Evolutionary conservation across 331 rosid genomes (phyloP), one percentile per base, ranked within the genome.

Genomic region (Saraca asoca): DNA sequence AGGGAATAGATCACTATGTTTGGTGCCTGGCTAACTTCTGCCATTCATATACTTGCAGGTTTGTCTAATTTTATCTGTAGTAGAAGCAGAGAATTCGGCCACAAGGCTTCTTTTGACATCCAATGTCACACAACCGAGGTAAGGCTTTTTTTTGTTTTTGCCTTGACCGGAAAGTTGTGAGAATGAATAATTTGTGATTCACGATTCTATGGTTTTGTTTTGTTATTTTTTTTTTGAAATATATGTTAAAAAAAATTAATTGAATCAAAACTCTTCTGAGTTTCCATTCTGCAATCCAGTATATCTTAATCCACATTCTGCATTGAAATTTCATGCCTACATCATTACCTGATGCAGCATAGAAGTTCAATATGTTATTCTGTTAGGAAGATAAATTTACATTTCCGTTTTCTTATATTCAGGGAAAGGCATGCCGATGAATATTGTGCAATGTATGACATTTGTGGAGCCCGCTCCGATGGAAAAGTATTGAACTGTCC

Each of bases 401-500:
- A 34, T 11, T 60, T 63, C 19, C 12, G 5, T 62, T 41, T 57
- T 39, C 6, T 66, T 34, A 45, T 72, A 42, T 45, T 14, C 44
- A 87, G 95, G 79, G 81, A 70, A 80, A 88, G 73, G 62, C 98
- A 84, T 80, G 72, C 96, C 0, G 87, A 75, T 78, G 87, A 70
- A 20, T 86, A 88, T 15, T 93, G 98, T 71, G 79, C 90, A 14
- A 93, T 90, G 97, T 84, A 83, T 78, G 91, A 69, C 63, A 83
- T 88, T 44, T 93, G 98, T 78, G 98, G 97, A 66, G 76, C 75
- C 70, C 92, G 95, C 50, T 62, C 75, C 7, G 98, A 93, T 69
- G 95, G 91, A 58, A 93, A 93, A 83, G 77, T 81, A 61, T 16
- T 93, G 72, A 93, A 93, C 71, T 93, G 98, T 69, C 96, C 98